Evolutionary conservation across 2,329 filamentous ascomycete species (phyloP), one percentile per base, ranked within the genome.

Genomic region (Penicillium sp.): DNA sequence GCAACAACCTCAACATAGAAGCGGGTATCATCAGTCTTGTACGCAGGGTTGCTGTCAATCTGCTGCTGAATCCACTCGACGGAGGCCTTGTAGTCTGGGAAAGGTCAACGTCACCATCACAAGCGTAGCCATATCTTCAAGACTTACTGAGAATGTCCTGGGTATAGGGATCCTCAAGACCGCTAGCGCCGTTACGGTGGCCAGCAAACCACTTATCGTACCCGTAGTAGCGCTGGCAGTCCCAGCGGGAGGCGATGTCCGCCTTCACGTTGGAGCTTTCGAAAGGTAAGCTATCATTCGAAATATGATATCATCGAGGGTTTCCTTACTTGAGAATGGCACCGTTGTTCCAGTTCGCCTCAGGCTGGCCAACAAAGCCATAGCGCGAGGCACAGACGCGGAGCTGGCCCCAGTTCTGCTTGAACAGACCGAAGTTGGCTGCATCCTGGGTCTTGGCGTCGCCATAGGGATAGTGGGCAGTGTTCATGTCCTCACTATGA

Each of bases 201-300:
- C 63, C 65, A 3, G 52, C 62, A 46, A 63, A 65, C 65, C 65
- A 68, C 40, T 55, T 59, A 34, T 67, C 65, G 39, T 59, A 60
- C 13, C 64, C 65, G 35, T 67, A 68, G 44, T 61, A 57, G 1
- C 56, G 54, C 54, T 68, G 57, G 25, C 62, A 62, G 35, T 68
- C 63, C 49, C 61, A 58, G 39, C 64, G 63, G 23, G 60, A 60
- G 8, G 57, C 56, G 9, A 67, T 54, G 27, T 68, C 65, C 25
- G 59, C 58, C 8, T 47, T 46, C 2, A 67, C 50, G 41, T 65
- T 58, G 12, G 55, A 56, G 25, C 40, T 42, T 27, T 42, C 13
- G 15, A 3, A 39, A 21, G 4, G 10, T 39, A 39, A 39, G 37
- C 13, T 13, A 23, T 21, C n/a, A 3, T 18, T 39, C n/a, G 12